Conservation (phyloP, 106 monocot species). For the Narthecium ossifragum region DNA sequence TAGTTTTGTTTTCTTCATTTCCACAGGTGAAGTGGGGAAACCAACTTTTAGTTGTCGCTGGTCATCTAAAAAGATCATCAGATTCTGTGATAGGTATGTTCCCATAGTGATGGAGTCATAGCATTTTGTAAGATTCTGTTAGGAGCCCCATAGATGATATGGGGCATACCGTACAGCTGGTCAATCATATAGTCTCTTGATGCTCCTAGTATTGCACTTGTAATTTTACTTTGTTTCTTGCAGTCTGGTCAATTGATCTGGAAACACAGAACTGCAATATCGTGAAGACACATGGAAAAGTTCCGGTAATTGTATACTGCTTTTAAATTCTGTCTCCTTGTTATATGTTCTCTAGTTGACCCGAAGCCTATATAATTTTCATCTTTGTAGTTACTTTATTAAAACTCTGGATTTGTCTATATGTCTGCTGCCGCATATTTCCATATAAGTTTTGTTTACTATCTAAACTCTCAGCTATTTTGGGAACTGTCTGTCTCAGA, state of each 20-base stretch:
- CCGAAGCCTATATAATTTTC: no score
- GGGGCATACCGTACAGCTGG: no score
- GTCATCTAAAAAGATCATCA: slow-evolving; percentile 49
- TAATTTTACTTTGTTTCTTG: slow-evolving; percentile 15
- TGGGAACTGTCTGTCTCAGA: slow-evolving; percentile 26
- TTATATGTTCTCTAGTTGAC: no score
- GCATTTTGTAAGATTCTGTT: neutral
- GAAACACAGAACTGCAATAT: slow-evolving; percentile 35
- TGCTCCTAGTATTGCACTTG: neutral
- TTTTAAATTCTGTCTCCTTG: no score
- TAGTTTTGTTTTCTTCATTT: slow-evolving; percentile 4
- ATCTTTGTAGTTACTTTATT: no score
- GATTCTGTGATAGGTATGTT: slow-evolving; percentile 56
- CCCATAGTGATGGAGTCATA: neutral
- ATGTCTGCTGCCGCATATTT: neutral
- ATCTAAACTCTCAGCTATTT: neutral
- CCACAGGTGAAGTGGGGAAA: slow-evolving; percentile 69
- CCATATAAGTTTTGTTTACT: neutral
- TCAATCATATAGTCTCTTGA: neutral
- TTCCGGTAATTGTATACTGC: slow-evolving; percentile 54
- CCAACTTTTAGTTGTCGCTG: slow-evolving; percentile 70
- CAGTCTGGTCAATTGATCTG: slow-evolving; percentile 86
- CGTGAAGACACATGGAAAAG: slow-evolving; percentile 55
- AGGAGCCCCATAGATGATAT: neutral
- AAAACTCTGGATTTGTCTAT: neutral